phyloP scores from a whole-genome alignment of 1,284 basidiomycete species.

The Cutaneotrichosporon sp. region DNA sequence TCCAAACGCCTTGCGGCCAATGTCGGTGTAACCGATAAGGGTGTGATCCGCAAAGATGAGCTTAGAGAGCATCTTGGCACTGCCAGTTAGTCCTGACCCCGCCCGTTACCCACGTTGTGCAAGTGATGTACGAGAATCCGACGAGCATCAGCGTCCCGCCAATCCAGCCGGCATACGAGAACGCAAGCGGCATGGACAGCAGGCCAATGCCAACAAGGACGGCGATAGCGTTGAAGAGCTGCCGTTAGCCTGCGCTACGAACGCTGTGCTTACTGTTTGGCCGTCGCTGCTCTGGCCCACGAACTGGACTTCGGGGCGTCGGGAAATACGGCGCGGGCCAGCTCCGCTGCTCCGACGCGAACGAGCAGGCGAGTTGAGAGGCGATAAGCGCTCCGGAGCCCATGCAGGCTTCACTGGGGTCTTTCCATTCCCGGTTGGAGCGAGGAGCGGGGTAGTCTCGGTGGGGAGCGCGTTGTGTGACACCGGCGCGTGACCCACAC shows the following conservation, averaged over 20 bases:
- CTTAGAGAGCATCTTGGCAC: conserved; percentile 74
- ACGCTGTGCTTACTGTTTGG: conserved; percentile 60
- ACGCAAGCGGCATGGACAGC: conserved; percentile 81
- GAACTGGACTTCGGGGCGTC: not conserved
- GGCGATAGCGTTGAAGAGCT: conserved; percentile 88
- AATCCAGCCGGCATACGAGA: conserved; percentile 81
- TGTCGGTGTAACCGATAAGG: conserved; percentile 78
- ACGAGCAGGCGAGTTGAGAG: not conserved
- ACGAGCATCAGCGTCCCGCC: conserved; percentile 68
- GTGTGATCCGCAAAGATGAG: conserved; percentile 67
- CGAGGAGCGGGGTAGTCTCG: not conserved
- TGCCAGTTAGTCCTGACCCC: conserved; percentile 36
- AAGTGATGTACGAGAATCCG: conserved; percentile 72
- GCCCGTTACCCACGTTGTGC: conserved; percentile 66
- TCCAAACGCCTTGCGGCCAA: conserved; percentile 81
- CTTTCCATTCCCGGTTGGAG: not conserved
- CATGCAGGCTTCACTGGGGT: not conserved
- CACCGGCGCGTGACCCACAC: not conserved
- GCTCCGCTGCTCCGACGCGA: conserved; percentile 1
- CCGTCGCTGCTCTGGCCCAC: conserved; percentile 66
- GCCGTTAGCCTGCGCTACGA: conserved; percentile 1
- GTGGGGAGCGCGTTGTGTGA: not conserved
- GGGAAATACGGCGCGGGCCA: not conserved
- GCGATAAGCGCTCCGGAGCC: conserved; percentile 7
- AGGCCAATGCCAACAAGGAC: conserved; percentile 84